Evolutionary conservation across 805 yeast genomes (phyloP).

Genomic region (Isabelozyma gotoi): DNA sequence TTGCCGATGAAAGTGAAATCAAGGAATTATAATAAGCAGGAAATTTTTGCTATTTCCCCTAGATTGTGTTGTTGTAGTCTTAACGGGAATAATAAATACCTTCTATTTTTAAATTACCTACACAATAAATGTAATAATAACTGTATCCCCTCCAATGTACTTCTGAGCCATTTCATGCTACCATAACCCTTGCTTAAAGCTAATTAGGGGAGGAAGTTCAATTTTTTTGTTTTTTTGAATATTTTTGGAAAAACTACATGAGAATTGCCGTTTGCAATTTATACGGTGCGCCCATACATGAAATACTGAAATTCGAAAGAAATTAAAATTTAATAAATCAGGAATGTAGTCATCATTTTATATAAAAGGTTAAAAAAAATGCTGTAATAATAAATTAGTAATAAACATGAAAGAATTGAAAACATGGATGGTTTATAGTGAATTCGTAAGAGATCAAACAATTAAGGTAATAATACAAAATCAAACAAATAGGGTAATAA

Average conservation of each 20-base stretch:
- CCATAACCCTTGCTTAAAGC: too few relatives aligned
- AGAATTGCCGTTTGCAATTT: too few relatives aligned
- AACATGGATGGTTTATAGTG: background rate
- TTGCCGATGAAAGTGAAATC: constrained; percentile 87
- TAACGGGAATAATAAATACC: background rate
- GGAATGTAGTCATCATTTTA: too few relatives aligned
- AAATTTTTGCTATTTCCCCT: background rate
- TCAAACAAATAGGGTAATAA: too few relatives aligned
- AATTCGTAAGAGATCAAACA: background rate
- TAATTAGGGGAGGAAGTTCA: too few relatives aligned
- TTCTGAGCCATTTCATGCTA: background rate
- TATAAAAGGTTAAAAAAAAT: too few relatives aligned
- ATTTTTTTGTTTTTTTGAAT: too few relatives aligned
- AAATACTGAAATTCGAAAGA: background rate
- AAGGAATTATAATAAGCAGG: constrained; percentile 50
- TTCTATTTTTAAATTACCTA: too few relatives aligned
- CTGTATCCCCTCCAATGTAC: background rate
- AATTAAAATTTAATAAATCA: too few relatives aligned
- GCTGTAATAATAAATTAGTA: background rate
- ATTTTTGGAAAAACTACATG: background rate
- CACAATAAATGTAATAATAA: too few relatives aligned
- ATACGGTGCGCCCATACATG: background rate
- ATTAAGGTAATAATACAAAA: too few relatives aligned
- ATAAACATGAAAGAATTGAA: background rate
- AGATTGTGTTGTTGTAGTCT: constrained; percentile 1